phyloP scores from a whole-genome alignment of 352 stramenopile species.

The Globisporangium polare region DNA sequence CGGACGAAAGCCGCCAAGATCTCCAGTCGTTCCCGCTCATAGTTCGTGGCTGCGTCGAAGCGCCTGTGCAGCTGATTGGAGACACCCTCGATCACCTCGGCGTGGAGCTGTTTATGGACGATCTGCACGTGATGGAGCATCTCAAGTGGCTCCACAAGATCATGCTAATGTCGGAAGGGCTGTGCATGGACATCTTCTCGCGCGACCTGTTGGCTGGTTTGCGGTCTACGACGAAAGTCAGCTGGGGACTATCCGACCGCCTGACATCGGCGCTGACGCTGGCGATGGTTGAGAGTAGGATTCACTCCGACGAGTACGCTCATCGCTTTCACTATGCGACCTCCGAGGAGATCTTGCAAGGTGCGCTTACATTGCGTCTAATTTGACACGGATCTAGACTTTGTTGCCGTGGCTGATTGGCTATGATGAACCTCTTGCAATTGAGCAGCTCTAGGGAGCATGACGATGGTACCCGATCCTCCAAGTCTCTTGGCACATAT shows the following conservation, averaged over 20 bases:
- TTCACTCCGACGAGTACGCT: conserved; percentile 17
- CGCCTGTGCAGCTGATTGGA: conserved; percentile 33
- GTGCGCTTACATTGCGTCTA: conserved; percentile 18
- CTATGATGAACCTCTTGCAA: not conserved
- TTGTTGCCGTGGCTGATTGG: not conserved
- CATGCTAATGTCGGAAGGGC: conserved; percentile 67
- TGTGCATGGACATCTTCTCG: conserved; percentile 70
- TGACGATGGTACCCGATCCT: conserved; percentile 29
- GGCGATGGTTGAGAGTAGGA: conserved; percentile 52
- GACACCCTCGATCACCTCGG: conserved; percentile 44
- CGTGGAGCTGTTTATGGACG: conserved; percentile 35
- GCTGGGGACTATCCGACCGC: conserved; percentile 39
- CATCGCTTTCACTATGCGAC: conserved; percentile 49
- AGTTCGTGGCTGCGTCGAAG: conserved; percentile 31
- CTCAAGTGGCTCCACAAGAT: conserved; percentile 58
- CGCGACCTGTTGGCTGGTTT: conserved; percentile 50
- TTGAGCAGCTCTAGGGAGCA: conserved; percentile 29
- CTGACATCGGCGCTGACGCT: conserved; percentile 48
- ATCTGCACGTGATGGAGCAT: conserved; percentile 42
- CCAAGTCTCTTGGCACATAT: conserved; percentile 35
- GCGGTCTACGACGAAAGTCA: conserved; percentile 34
- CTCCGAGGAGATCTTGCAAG: conserved; percentile 29
- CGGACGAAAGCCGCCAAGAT: not conserved
- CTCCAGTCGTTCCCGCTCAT: conserved; percentile 37
- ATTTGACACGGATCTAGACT: not conserved